Base-by-base conservation (phyloP, 306 rosid genomes). In the Rubus parviflorus region DNA sequence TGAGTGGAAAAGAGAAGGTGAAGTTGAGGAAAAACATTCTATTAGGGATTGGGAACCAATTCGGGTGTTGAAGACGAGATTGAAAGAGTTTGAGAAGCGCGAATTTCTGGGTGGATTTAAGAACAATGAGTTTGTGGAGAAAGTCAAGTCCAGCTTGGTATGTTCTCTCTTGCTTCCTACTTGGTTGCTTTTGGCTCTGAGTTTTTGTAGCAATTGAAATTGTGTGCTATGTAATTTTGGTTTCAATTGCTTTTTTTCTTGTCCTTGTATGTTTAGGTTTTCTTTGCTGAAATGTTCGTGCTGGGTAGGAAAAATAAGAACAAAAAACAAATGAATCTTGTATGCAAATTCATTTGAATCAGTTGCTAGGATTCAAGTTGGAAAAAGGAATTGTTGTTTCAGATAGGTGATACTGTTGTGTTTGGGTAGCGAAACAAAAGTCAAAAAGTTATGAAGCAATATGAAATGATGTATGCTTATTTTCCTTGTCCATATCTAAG, bases 21-120 rank as follows among this genome's bases (percentile, higher is more conserved):
- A 84, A 17, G 80, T 75, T 35, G 90, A 81, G 63, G 88, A 89
- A 22, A 81, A 71, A 58, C 61, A 79, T 7, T 20, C 77, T 23
- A 38, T 47, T 70, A 74, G 76, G 87, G 90, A 89, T 79, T 96
- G 99, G 99, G 96, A 92, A 79, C 99, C 99, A 20, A 91, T 96
- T 81, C 92, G 95, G 38, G 92, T 84, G 8, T 80, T 92, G 89
- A 96, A 96, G 90, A 91, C 82, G 3, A 85, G 93, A 68, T 79
- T 92, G 77, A 92, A 83, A 45, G 97, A 92, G 83, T 92, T 96
- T 45, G 99, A 95, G 87, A 95, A 85, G 74, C 85, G 92, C 0
- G 92, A 92, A 69, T 80, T 92, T 83, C 90, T 94, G 22, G 88
- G 85, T 19, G 91, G 89, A 4, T 90, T 94, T 72, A 94, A 89